Evolutionary conservation across 805 yeast genomes (phyloP), one percentile per base, ranked within the genome.

Genomic region (Candida ipomoeae): DNA sequence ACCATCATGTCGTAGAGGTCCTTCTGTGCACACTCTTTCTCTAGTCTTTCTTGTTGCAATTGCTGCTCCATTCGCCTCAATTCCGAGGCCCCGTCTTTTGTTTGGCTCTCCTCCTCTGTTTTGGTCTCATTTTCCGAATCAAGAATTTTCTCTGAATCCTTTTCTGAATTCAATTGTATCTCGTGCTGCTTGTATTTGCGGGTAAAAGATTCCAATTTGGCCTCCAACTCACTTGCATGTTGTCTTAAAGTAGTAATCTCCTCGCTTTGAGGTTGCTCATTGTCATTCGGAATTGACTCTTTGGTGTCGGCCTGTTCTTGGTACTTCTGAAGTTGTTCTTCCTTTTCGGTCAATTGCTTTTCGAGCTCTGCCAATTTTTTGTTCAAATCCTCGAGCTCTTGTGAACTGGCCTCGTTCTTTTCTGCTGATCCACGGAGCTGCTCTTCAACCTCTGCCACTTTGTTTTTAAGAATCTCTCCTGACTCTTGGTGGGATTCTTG

Each of bases 1-100:
- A 89, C 67, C 82, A 89, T 78, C 54, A 88, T 96, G 33, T 54
- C 57, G 14, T 48, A 53, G 29, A 58, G 48, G 26, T 57, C 60
- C 6, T 44, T 45, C 29, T 49, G 43, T 2, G 40, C 40, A 29
- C 29, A 35, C 14, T 40, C 33, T 6, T 44, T 44, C 23, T 44
- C 47, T 20, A n/a, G 34, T 15, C 32, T 34, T n/a, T 21, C 46
- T 29, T 44, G 32, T 36, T 15, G 46, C 44, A 31, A 31, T 17
- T 32, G 17, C 18, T 40, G 34, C 35, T 40, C 35, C 7, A n/a
- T 38, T 38, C 17, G 35, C n/a, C 39, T 36, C 39, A 36, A 15
- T 36, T 26, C 29, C 13, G 3, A 3, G 21, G 10, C 23, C 18
- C 17, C 14, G 18, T 15, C 32, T 11, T 26, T 18, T 13, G 40